Base-by-base conservation (phyloP, 2,329 filamentous ascomycete species). In the Lecanoromycetidae sp. region DNA sequence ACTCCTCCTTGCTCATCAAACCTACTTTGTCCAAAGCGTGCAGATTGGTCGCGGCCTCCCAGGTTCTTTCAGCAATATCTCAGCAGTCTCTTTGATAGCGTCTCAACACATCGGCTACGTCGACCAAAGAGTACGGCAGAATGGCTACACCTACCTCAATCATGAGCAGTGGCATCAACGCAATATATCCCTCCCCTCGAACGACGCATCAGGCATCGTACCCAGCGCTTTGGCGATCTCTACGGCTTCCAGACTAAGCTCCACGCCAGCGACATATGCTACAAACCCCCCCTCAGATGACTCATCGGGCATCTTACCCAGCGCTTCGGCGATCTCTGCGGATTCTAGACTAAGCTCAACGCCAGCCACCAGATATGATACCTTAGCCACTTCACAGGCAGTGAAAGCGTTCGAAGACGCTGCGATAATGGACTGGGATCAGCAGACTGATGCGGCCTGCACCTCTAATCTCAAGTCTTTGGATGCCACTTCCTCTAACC, bases 401-500 rank as follows among this genome's bases (percentile, higher is more conserved):
- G n/a, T n/a, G n/a, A n/a, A n/a, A n/a, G n/a, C n/a, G n/a, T n/a
- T n/a, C n/a, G n/a, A n/a, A n/a, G n/a, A n/a, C n/a, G n/a, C n/a
- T n/a, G n/a, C n/a, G n/a, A n/a, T n/a, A 7, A 44, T 15, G 17
- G 19, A 22, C 9, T 83, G 79, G 79, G 67, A 80, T 52, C 55
- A 57, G 3, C 60, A 69, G 35, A 82, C 76, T 6, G 67, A 70
- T 26, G 57, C 65, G 9, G 80, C 80, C 19, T 91, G 85, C 62
- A 66, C 65, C 36, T 57, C 65, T 19, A 71, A 75, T 7, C 68
- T 91, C 15, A 61, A 63, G 2, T 60, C 64, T 22, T 69, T 87
- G 40, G 67, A 69, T 12, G 66, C 64, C 9, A 67, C 71, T 50
- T 75, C 79, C 34, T 74, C 75, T 20, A 90, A 88, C 55, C 82